Conservation (phyloP, 2,329 filamentous ascomycete species). For the Penicillium sp. region DNA sequence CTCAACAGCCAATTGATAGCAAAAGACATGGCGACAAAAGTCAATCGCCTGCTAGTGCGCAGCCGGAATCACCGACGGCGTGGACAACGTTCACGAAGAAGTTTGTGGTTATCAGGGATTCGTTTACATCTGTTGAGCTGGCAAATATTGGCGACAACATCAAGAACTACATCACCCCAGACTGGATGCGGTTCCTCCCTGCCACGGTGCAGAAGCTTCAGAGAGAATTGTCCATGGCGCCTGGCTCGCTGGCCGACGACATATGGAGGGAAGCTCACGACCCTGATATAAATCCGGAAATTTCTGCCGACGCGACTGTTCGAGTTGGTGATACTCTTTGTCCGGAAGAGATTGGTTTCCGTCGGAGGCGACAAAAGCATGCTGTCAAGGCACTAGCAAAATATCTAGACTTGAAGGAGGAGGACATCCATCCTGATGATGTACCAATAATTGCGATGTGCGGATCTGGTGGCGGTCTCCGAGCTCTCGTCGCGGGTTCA, state of each 20-base stretch:
- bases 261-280: slow-evolving; percentile 93
- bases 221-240: slow-evolving; percentile 78
- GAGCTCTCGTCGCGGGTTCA: slow-evolving; percentile 84
- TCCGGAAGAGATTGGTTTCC: slow-evolving; percentile 73
- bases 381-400: slow-evolving; percentile 70
- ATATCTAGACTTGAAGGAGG: slow-evolving; percentile 74
- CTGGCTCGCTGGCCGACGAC: slow-evolving; percentile 83
- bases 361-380: slow-evolving; percentile 63
- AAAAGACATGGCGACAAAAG: slow-evolving; percentile 14
- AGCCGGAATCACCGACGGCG: slow-evolving; percentile 26
- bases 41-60: slow-evolving; percentile 12
- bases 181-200: slow-evolving; percentile 76
- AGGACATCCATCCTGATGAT: slow-evolving; percentile 86
- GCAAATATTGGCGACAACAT: slow-evolving; percentile 51
- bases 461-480: slow-evolving; percentile 84
- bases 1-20: slow-evolving; percentile 10
- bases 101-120: slow-evolving; percentile 37
- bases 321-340: slow-evolving; percentile 79
- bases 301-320: slow-evolving; percentile 74
- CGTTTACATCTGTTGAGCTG: slow-evolving; percentile 40
- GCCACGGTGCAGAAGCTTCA: slow-evolving; percentile 78
- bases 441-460: slow-evolving; percentile 91
- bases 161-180: slow-evolving; percentile 69
- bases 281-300: slow-evolving; percentile 78
- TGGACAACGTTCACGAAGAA: slow-evolving; percentile 51